Evolutionary conservation across 2,329 filamentous ascomycete species (phyloP), one percentile per base, ranked within the genome.

Genomic region (Pestalotiopsis sp.): DNA sequence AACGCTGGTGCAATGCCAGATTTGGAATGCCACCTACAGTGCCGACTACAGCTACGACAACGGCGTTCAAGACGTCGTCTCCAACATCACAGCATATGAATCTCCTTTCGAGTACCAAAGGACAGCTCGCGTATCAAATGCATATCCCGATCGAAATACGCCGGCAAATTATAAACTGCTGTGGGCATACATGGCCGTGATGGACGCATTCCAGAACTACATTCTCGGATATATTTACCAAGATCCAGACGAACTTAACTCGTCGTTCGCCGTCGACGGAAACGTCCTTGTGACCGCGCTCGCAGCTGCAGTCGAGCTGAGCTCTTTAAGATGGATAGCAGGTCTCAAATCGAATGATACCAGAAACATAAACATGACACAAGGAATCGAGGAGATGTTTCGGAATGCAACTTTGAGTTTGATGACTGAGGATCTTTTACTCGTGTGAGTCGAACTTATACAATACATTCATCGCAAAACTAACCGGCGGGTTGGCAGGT

Each of bases 381-480:
- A 17, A 61, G 4, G 25, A 13, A 11, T 61, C 25, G 57, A 36
- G 23, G 57, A 61, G n/a, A 61, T 61, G 31, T 61, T 61, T 17
- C 23, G 57, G 17, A 61, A 61, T 61, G 57, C 57, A 27, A 61
- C 57, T 61, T 27, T 61, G 13, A 61, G 57, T 17, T n/a, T 61
- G 13, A 61, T 61, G 57, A 14, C 57, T 27, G 20, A 61, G 23
- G 57, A 61, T 13, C 5, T 17, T n/a, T 12, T 61, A 61, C 3
- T 61, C 20, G 31, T 61, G 25, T 27, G 31, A 61, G 57, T 1
- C 14, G 12, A 25, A 17, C 6, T 14, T 4, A 27, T 61, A 11
- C 20, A 27, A 36, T 36, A 27, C 23, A 20, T 20, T 45, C 11
- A 45, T 9, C 6, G 5, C 45, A 52, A 4, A n/a, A 20, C 45